Evolutionary conservation across 202 grass and related monocot genomes (phyloP).

Genomic region (Brachypodium distachyon): DNA sequence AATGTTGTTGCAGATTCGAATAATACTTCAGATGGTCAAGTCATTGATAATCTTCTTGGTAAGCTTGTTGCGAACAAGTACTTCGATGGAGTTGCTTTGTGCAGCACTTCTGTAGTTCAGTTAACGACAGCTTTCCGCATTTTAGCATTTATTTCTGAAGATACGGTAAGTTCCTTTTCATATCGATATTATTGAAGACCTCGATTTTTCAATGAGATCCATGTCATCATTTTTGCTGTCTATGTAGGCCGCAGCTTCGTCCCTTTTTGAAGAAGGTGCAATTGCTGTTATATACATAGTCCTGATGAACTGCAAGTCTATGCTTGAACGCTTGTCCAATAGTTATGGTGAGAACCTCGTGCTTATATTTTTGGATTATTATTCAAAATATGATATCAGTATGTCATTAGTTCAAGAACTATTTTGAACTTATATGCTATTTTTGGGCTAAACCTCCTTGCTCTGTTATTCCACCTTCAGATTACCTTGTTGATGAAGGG

Average conservation of each 20-base stretch:
- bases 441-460: slow-evolving; percentile 5
- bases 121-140: slow-evolving; percentile 89
- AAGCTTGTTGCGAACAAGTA: slow-evolving; percentile 85
- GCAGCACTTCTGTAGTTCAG: slow-evolving; percentile 82
- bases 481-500: slow-evolving; percentile 97
- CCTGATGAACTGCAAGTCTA: slow-evolving; percentile 87
- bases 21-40: slow-evolving; percentile 63
- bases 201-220: slow-evolving; percentile 1
- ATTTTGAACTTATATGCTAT: slow-evolving; percentile 1
- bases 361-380: not conserved
- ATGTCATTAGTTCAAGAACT: slow-evolving; percentile 1
- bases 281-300: slow-evolving; percentile 87
- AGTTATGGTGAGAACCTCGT: slow-evolving; percentile 66
- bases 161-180: slow-evolving; percentile 44
- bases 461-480: slow-evolving; percentile 47
- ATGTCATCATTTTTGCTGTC: slow-evolving; percentile 18
- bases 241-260: slow-evolving; percentile 70
- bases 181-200: not conserved
- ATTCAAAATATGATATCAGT: not conserved
- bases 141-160: slow-evolving; percentile 91
- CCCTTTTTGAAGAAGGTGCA: slow-evolving; percentile 97
- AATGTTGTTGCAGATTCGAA: slow-evolving; percentile 83
- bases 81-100: slow-evolving; percentile 73
- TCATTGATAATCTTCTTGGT: slow-evolving; percentile 92
- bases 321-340: slow-evolving; percentile 93